Base-by-base conservation (phyloP, 306 rosid species). In the Dryas octopetala region DNA sequence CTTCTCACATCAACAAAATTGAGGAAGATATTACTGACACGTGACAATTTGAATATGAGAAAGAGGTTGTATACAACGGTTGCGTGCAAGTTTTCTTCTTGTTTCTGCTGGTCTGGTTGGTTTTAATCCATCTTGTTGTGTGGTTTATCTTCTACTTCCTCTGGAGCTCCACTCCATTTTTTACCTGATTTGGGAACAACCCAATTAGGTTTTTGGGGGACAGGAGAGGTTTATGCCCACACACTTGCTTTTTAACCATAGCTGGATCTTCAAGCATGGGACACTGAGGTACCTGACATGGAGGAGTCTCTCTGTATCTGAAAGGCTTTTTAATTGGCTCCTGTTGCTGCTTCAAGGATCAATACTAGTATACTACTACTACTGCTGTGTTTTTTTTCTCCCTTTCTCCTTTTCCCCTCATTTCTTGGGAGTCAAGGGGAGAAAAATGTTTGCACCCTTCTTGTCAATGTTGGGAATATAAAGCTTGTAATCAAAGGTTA, bases 201-300 rank as follows among this genome's bases (percentile, higher is more conserved):
- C 85, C 86, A 70, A 41, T 78, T 63, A 78, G 83, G 80, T 85
- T 88, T 89, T 80, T 57, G 68, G 74, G 79, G 84, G 68, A 74
- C 23, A 73, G 74, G 80, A 80, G 79, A 84, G 76, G 44, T 78
- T 78, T 85, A 66, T 78, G 78, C 79, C 79, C 71, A 51, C 64
- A 15, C 75, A 23, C 74, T 58, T 79, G 82, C 84, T 78, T 83
- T 90, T 81, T 81, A 70, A 62, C 77, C 38, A 32, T 68, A 70
- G 60, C 80, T 68, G 73, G 81, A 62, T 52, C 55, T 65, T 64
- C 64, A 58, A 46, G 76, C 71, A 66, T 58, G 75, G 75, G 76
- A 75, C 66, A 53, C 16, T 48, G 74, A 66, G 28, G 83, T 64
- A 77, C 80, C 62, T 83, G 60, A 28, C 71, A 74, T 59, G 82